Conservation (phyloP, 2,329 filamentous ascomycete species). For the Chaetomiaceae sp. region DNA sequence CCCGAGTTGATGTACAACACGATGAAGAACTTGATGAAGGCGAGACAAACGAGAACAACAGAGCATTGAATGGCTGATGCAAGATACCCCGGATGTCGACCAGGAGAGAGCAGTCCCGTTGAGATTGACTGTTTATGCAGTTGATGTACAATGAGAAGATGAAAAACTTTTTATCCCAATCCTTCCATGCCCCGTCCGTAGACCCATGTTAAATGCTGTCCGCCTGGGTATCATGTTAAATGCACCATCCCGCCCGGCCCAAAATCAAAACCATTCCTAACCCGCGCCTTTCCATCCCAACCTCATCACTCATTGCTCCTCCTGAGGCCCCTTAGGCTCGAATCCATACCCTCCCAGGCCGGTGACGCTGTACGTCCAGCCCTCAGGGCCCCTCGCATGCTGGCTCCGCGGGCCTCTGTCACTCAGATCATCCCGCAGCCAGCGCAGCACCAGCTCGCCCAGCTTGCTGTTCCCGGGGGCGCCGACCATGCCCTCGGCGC, state of each 20-base stretch:
- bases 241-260: neutral
- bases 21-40: slow-evolving; percentile 58
- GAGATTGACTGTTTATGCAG: slow-evolving; percentile 3
- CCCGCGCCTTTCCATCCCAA: neutral
- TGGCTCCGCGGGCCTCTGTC: slow-evolving; percentile 70
- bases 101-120: slow-evolving; percentile 4
- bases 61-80: neutral
- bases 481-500: slow-evolving; percentile 27
- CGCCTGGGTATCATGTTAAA: slow-evolving; percentile 28
- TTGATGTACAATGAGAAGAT: neutral
- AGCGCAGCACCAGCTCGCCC: slow-evolving; percentile 79
- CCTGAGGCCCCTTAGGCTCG: slow-evolving; percentile 37
- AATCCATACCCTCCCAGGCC: slow-evolving; percentile 52
- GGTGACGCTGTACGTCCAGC: slow-evolving; percentile 54
- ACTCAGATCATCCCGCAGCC: slow-evolving; percentile 75
- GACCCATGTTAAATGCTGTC: slow-evolving; percentile 28
- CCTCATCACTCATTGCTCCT: slow-evolving; percentile 4
- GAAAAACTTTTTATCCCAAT: neutral
- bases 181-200: neutral
- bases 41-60: neutral
- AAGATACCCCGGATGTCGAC: slow-evolving; percentile 5
- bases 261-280: neutral
- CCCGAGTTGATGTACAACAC: slow-evolving; percentile 71
- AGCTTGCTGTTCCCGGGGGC: slow-evolving; percentile 70
- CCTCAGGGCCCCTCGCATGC: slow-evolving; percentile 50